Evolutionary conservation across 2,329 filamentous ascomycete species (phyloP).

Genomic region (Exophiala mesophila): DNA sequence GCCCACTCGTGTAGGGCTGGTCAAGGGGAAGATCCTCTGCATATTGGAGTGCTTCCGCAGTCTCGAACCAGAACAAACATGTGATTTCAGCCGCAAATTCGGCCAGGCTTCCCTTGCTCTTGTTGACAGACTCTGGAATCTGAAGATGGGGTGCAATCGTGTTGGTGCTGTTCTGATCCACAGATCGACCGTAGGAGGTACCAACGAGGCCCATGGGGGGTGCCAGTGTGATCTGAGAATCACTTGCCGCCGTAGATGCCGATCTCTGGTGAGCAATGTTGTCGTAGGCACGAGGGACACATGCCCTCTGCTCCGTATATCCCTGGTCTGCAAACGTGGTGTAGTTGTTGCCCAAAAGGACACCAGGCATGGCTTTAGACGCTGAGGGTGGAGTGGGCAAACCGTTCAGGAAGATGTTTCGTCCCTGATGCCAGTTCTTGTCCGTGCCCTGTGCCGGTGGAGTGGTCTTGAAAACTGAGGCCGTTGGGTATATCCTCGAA

Average conservation of each 20-base stretch:
- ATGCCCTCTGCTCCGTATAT: conserved; percentile 6
- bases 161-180: conserved; percentile 22
- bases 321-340: conserved; percentile 5
- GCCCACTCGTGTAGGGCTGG: conserved; percentile 45
- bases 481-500: conserved; percentile 11
- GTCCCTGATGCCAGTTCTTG: conserved; percentile 17
- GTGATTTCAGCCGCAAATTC: conserved; percentile 90
- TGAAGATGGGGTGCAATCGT: conserved; percentile 54
- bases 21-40: conserved; percentile 54
- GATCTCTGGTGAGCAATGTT: conserved; percentile 4
- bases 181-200: conserved; percentile 3
- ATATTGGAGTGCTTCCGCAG: conserved; percentile 68
- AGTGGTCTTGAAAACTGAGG: conserved; percentile 5
- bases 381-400: conserved; percentile 25
- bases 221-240: conserved; percentile 6
- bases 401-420: conserved; percentile 20
- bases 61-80: conserved; percentile 97
- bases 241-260: conserved; percentile 2
- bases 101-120: conserved; percentile 68
- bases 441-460: conserved; percentile 12
- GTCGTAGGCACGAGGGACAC: conserved; percentile 1
- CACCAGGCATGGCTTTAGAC: conserved; percentile 22
- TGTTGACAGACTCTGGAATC: conserved; percentile 70
- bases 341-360: conserved; percentile 17
- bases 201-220: conserved; percentile 5